A percentile compares a stretch with the other conserved stretches of the same genome.
Evolutionary conservation across 768 basidiomycete species (phyloP).

Genomic region (Mycena epipterygia): DNA sequence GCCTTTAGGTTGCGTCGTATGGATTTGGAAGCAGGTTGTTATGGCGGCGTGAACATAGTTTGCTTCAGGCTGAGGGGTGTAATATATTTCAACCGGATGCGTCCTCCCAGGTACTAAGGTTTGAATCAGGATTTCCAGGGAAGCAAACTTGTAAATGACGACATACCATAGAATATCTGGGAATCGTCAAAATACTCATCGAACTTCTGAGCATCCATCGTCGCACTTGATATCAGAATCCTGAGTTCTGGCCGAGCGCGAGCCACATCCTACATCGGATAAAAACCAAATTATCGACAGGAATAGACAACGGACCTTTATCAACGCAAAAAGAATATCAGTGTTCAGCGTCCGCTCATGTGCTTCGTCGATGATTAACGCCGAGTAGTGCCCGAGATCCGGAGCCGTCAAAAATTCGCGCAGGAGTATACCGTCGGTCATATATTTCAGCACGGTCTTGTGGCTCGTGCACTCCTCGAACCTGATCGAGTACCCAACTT

Average conservation of each 20-base stretch:
- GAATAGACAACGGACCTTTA: constrained; percentile 62
- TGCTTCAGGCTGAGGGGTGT: constrained; percentile 96
- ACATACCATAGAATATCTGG: constrained; percentile 78
- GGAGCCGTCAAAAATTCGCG: constrained; percentile 96
- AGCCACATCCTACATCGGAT: constrained; percentile 8
- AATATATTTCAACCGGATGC: constrained; percentile 96
- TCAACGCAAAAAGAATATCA: constrained; percentile 93
- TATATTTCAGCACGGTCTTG: constrained; percentile 98
- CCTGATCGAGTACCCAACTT: constrained; percentile 98
- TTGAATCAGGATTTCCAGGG: background rate
- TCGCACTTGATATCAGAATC: background rate
- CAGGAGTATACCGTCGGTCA: constrained; percentile 99
- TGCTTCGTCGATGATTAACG: constrained; percentile 97
- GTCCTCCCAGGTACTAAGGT: constrained; percentile 87
- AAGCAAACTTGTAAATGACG: background rate
- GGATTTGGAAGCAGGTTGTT: constrained; percentile 99
- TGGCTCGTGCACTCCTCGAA: constrained; percentile 99
- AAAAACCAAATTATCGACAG: background rate
- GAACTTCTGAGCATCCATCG: constrained; percentile 5
- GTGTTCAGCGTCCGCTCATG: constrained; percentile 98
- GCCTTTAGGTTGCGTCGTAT: constrained; percentile 46
- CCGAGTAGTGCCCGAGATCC: constrained; percentile 88
- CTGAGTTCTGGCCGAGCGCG: background rate
- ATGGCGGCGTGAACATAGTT: constrained; percentile 98
- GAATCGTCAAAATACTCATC: constrained; percentile 42